A percentile compares a stretch with the other conserved stretches of the same genome.
These are phyloP conservation scores for Tulasnella sp. DNA, from an alignment of 768 basidiomycete species.

Conservation along the genomic window DNA sequence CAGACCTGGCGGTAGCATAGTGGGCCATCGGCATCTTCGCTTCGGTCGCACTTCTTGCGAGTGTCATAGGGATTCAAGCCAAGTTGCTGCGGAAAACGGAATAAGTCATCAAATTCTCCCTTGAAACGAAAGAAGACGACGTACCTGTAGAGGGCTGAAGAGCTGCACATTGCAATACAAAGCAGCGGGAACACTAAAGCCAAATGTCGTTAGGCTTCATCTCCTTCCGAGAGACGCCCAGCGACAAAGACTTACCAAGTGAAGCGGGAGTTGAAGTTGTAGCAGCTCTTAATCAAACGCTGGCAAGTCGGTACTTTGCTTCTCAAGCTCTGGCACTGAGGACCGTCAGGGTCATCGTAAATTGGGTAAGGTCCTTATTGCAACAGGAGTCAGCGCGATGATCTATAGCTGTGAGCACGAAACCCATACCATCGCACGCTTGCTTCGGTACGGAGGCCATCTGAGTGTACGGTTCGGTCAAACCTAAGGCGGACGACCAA, in stretches of 20 bases:
- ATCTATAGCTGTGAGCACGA: background rate
- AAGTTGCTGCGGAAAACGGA: constrained; percentile 32
- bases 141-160: constrained; percentile 59
- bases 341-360: constrained; percentile 51
- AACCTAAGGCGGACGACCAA: constrained; percentile 22
- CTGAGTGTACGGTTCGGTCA: constrained; percentile 75
- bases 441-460: constrained; percentile 70
- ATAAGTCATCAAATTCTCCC: background rate
- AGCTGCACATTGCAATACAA: constrained; percentile 74
- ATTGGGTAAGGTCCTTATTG: constrained; percentile 54
- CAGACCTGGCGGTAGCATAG: constrained; percentile 41
- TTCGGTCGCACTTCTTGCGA: constrained; percentile 57
- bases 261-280: constrained; percentile 45
- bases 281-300: constrained; percentile 59
- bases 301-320: constrained; percentile 65
- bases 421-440: constrained; percentile 43
- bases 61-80: constrained; percentile 87
- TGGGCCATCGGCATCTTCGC: constrained; percentile 37
- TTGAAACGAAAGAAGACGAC: constrained; percentile 10
- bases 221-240: background rate
- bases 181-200: constrained; percentile 46
- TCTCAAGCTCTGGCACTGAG: constrained; percentile 52
- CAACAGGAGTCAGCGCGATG: constrained; percentile 20
- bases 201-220: background rate
- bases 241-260: constrained; percentile 28